phyloP scores from a whole-genome alignment of 140 eudicot genomes.

The Eryngium alpinum region DNA sequence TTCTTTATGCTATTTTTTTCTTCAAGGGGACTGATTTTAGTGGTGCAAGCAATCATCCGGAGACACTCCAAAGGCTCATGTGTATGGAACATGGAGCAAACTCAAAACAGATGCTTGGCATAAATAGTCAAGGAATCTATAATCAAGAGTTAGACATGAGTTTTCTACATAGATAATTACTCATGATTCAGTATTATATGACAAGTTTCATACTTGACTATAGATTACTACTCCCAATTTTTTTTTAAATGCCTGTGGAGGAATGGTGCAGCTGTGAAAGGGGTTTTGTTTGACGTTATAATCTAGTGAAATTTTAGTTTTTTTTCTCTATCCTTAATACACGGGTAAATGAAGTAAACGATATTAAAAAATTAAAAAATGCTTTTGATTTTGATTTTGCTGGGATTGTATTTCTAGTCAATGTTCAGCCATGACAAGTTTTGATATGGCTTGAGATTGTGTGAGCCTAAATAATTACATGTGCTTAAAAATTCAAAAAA shows the following conservation, averaged over 20 bases:
- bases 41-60: conserved; percentile 49
- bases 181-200: neutral
- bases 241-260: conserved; percentile 9
- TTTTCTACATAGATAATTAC: conserved; percentile 48
- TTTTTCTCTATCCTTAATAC: neutral
- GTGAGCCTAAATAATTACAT: no score
- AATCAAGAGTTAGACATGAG: conserved; percentile 68
- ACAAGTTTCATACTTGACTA: neutral
- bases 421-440: no score
- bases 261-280: conserved; percentile 1
- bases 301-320: neutral
- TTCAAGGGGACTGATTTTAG: conserved; percentile 37
- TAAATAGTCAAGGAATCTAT: conserved; percentile 43
- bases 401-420: no score
- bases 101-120: conserved; percentile 44
- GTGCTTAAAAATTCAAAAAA: no score
- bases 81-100: conserved; percentile 65
- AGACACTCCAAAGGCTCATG: conserved; percentile 71
- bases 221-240: conserved; percentile 11
- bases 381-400: neutral
- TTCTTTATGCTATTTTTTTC: neutral
- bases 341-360: neutral
- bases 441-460: no score
- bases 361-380: neutral
- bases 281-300: conserved; percentile 6